Conservation (phyloP, 176 grass and related monocot genomes). For the Triticum dicoccoides region DNA sequence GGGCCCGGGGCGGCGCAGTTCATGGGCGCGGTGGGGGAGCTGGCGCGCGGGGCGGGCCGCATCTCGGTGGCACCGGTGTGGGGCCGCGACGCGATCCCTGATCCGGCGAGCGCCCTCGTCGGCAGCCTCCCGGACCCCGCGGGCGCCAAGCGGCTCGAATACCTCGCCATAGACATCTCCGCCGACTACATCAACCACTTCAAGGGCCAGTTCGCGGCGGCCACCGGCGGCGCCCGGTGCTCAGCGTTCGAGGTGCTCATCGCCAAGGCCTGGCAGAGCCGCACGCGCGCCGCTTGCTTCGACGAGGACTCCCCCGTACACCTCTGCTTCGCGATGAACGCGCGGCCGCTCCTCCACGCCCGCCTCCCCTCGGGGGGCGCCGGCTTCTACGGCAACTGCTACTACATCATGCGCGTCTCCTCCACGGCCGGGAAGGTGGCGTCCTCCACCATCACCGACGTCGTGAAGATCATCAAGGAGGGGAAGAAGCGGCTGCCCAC, state of each 20-base stretch:
- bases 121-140: constrained; percentile 51
- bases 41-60: constrained; percentile 43
- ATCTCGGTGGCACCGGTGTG: constrained; percentile 38
- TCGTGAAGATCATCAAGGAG: constrained; percentile 72
- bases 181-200: constrained; percentile 86
- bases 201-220: constrained; percentile 53
- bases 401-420: constrained; percentile 82
- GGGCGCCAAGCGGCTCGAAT: constrained; percentile 49
- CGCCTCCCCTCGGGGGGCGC: constrained; percentile 24
- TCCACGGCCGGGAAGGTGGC: constrained; percentile 37
- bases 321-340: constrained; percentile 90
- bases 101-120: constrained; percentile 33
- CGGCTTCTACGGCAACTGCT: constrained; percentile 88
- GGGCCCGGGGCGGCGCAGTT: constrained; percentile 74
- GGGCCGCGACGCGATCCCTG: constrained; percentile 59
- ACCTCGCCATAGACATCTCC: constrained; percentile 78
- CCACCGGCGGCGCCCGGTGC: constrained; percentile 50
- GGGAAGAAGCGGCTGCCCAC: constrained; percentile 69
- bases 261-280: constrained; percentile 85
- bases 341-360: constrained; percentile 46
- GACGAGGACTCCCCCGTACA: constrained; percentile 34
- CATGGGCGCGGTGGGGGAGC: constrained; percentile 78
- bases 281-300: constrained; percentile 54
- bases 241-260: constrained; percentile 85
- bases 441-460: constrained; percentile 44